Conservation (phyloP, 768 basidiomycete species). For the Mycena rosella region DNA sequence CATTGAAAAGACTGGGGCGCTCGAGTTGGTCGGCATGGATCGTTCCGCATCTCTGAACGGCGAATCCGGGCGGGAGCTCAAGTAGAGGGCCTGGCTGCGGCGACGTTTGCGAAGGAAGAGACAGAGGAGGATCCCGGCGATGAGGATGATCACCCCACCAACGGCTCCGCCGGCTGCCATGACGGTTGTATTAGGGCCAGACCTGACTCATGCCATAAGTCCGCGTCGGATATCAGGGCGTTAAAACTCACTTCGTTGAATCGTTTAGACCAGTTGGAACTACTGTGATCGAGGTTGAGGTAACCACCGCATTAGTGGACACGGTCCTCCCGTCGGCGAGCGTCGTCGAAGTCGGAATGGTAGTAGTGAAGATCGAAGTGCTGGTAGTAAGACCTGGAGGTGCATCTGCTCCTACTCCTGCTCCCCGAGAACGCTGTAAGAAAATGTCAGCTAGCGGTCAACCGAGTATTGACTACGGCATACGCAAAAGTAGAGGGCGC, state of each 20-base stretch:
- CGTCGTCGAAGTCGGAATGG: not conserved
- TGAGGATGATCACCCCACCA: slow-evolving; percentile 18
- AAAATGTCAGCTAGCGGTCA: not conserved
- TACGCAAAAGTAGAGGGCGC: not conserved
- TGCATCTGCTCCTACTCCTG: not conserved
- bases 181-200: slow-evolving; percentile 8
- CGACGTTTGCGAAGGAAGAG: slow-evolving; percentile 35
- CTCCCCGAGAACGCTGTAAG: not conserved
- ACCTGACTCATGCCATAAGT: not conserved
- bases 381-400: not conserved
- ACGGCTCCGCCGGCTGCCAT: slow-evolving; percentile 13
- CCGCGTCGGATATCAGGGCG: not conserved
- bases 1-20: slow-evolving; percentile 33
- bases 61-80: slow-evolving; percentile 34
- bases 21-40: slow-evolving; percentile 7
- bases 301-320: not conserved
- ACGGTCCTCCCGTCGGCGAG: not conserved
- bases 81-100: slow-evolving; percentile 32
- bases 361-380: not conserved
- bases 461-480: not conserved
- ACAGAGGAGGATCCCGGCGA: slow-evolving; percentile 17
- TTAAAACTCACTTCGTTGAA: slow-evolving; percentile 7
- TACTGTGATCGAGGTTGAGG: not conserved
- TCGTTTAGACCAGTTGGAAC: not conserved
- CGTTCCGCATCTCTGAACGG: slow-evolving; percentile 29